Evolutionary conservation across 2,329 filamentous ascomycete genomes (phyloP), one percentile per base, ranked within the genome.

Genomic region (Aspergillus proliferans): DNA sequence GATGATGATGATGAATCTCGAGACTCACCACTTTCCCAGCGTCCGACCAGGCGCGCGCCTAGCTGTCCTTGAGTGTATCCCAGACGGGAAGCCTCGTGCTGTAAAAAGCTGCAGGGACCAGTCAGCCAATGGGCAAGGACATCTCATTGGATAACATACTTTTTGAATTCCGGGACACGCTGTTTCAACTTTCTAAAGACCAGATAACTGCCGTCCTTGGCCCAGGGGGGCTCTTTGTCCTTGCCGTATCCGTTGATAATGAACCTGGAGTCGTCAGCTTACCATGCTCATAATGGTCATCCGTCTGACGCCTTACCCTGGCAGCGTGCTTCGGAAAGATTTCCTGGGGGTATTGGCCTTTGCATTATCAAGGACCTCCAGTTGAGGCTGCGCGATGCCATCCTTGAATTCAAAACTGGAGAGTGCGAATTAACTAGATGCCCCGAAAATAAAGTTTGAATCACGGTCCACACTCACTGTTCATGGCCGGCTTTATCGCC

Each of bases 101-200:
- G 4, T 34, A 34, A 34, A 34, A 34, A 34, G 12, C 33, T 34
- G 33, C 33, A 34, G 33, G 10, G 12, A n/a, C 30, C 10, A 34
- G 21, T 50, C 4, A 47, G 44, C 8, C 19, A 6, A 34, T n/a
- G 2, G 7, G 9, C 15, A 24, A 43, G n/a, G 6, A 3, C 9
- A 26, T 12, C 4, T 7, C 5, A 22, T 14, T n/a, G 18, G 14
- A 18, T 21, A 9, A 26, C 52, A 19, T 53, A 62, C 59, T 47
- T 50, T 4, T 76, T 57, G 43, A 73, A 76, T 42, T 75, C 73
- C 1, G 70, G 72, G 5, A 76, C 73, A 4, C 71, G 64, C 51
- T 76, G 72, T 46, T 68, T 61, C 3, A 76, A 63, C 42, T 74
- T 69, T 10, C 72, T 71, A 55, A 76, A 71, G 26, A 64, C 69